Evolutionary conservation across 768 basidiomycete species (phyloP), one percentile per base, ranked within the genome.

Genomic region (Boletus reticuloceps): DNA sequence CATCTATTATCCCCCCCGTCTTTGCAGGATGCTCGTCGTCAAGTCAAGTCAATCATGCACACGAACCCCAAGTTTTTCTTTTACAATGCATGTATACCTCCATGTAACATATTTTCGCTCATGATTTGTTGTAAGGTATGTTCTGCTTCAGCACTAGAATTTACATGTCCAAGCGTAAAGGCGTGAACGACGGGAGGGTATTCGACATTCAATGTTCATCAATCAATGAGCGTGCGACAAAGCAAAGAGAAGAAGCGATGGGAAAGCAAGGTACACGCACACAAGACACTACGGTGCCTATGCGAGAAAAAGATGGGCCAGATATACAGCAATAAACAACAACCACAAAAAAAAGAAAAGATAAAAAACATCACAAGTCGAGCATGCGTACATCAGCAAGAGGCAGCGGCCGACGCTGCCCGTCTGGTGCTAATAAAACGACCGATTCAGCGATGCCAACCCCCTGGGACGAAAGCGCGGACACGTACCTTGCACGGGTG

Each of bases 331-430:
- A 60, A 25, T 22, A 37, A 19, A 39, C 17, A 7, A 38, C 38
- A 19, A 32, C 7, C 27, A 55, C 20, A 16, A 14, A 36, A 40
- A 49, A 29, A 32, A 38, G 0, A 1, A 8, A 19, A 41, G 29
- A n/a, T n/a, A n/a, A n/a, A n/a, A 41, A 38, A 11, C 16, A 47
- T 65, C 48, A 70, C 54, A 68, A 47, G 14, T 71, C 64, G 31
- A 71, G 60, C 67, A 73, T 72, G 16, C 72, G 70, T 10, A 50
- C 58, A 45, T 72, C 67, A 5, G 62, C 64, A 14, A 73, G 62
- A 11, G 62, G 66, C 43, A 68, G 55, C 32, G 63, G 73, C 44
- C 62, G 63, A 42, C 66, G 74, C 56, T 64, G 69, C 58, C 66
- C 74, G 61, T 55, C 64, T 32, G 61, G 66, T 53, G 63, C 72